Conservation (phyloP, 2,329 filamentous ascomycete species). For the Trichoderma afroharzianum region DNA sequence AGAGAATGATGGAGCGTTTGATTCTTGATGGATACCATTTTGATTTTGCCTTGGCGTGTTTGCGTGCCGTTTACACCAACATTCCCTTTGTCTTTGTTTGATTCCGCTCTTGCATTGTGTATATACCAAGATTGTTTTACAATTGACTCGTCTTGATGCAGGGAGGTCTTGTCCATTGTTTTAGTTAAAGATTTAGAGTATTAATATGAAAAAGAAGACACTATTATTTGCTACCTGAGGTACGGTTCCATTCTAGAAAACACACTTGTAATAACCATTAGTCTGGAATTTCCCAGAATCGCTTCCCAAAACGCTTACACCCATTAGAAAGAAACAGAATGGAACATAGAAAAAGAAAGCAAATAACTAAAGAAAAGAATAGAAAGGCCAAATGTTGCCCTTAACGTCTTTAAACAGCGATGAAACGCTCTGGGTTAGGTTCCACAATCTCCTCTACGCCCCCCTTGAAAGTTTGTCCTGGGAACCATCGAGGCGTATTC, state of each 20-base stretch:
- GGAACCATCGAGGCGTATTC: conserved; percentile 32
- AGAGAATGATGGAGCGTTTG: neutral
- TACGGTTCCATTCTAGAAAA: neutral
- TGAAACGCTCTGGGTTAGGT: conserved; percentile 34
- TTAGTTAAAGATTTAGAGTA: neutral
- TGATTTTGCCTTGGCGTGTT: neutral
- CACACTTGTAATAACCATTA: neutral
- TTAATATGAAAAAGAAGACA: neutral
- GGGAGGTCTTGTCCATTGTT: neutral
- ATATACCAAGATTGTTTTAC: neutral
- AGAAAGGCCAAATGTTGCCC: neutral
- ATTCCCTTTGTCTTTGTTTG: neutral
- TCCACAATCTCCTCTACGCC: conserved; percentile 23
- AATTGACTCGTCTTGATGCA: neutral
- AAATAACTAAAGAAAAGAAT: neutral
- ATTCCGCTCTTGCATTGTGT: neutral
- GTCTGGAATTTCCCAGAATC: neutral
- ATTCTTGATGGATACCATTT: conserved; percentile 11
- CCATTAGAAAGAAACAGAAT: neutral
- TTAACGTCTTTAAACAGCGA: conserved; percentile 19
- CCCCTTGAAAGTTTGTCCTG: conserved; percentile 26
- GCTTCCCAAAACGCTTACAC: neutral
- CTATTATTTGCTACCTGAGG: neutral
- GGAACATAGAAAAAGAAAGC: neutral
- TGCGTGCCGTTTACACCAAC: neutral